phyloP scores from a whole-genome alignment of 345 rosid species.

The Salix viminalis region DNA sequence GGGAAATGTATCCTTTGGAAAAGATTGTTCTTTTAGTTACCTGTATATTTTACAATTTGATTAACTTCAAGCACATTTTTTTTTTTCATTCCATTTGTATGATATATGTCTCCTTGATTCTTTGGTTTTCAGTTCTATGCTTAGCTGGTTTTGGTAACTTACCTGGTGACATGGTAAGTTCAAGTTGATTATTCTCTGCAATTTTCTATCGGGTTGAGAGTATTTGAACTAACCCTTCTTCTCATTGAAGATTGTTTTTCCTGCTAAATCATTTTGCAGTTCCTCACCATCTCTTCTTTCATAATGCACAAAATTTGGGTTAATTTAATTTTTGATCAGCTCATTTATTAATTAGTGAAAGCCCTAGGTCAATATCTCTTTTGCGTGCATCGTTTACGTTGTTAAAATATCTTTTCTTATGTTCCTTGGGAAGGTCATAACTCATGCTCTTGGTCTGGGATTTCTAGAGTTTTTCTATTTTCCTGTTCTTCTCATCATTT shows the following conservation, averaged over 20 bases:
- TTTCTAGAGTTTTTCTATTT: neutral
- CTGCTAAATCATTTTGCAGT: no score
- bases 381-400: no score
- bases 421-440: no score
- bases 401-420: no score
- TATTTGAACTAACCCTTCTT: neutral
- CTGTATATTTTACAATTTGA: neutral
- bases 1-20: slow-evolving; percentile 72
- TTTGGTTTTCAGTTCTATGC: slow-evolving; percentile 55
- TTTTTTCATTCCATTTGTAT: neutral
- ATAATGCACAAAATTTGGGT: no score
- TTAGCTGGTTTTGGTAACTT: slow-evolving; percentile 97
- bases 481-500: neutral
- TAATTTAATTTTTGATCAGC: no score
- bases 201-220: neutral
- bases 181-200: neutral
- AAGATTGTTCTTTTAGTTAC: neutral
- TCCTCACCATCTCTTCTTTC: no score
- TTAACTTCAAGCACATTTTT: neutral
- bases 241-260: neutral
- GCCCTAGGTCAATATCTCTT: no score
- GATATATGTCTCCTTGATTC: slow-evolving; percentile 37
- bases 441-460: neutral
- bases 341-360: no score
- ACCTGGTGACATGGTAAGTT: slow-evolving; percentile 82